Percentiles rank a stretch among this genome's conserved stretches.
These are phyloP conservation scores for Amesomyces nigricolor DNA, from an alignment of 2,329 filamentous ascomycete species.

Conservation along the genomic window DNA sequence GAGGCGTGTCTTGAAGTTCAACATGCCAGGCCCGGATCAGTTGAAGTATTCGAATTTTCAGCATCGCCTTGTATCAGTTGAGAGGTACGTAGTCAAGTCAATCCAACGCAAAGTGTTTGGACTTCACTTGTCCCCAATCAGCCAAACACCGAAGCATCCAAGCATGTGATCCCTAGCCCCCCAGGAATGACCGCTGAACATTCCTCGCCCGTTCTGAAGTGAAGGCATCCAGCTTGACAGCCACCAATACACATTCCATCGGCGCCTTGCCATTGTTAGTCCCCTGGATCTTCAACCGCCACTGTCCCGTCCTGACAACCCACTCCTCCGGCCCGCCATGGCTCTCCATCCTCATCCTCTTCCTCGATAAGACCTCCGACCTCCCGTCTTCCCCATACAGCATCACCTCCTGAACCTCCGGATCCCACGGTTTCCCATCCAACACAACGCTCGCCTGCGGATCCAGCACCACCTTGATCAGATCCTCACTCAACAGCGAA, in stretches of 20 bases:
- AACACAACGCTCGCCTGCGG: conserved; percentile 53
- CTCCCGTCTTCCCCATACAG: background rate
- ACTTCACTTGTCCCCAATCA: too few species aligned
- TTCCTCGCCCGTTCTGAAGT: conserved; percentile 64
- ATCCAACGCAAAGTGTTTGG: too few species aligned
- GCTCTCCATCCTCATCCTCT: conserved; percentile 41
- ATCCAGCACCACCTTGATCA: conserved; percentile 60
- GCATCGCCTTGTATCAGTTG: too few species aligned
- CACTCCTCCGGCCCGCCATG: conserved; percentile 42
- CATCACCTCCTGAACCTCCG: conserved; percentile 26
- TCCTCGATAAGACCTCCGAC: conserved; percentile 34
- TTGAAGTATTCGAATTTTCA: too few species aligned
- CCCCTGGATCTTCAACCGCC: conserved; percentile 62
- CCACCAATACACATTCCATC: conserved; percentile 67
- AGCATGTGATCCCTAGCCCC: conserved; percentile 9
- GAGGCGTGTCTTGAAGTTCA: too few species aligned
- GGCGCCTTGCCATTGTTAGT: conserved; percentile 44
- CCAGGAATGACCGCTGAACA: conserved; percentile 57
- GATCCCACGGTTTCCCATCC: conserved; percentile 47
- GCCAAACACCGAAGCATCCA: too few species aligned
- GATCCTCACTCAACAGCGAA: conserved; percentile 63
- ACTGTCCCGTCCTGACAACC: conserved; percentile 64
- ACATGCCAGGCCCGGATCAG: too few species aligned
- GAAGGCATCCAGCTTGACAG: conserved; percentile 70
- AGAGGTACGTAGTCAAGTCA: too few species aligned